Evolutionary conservation across 2,329 filamentous ascomycete genomes (phyloP), one percentile per base, ranked within the genome.

Genomic region (Nigrograna mackinnonii): DNA sequence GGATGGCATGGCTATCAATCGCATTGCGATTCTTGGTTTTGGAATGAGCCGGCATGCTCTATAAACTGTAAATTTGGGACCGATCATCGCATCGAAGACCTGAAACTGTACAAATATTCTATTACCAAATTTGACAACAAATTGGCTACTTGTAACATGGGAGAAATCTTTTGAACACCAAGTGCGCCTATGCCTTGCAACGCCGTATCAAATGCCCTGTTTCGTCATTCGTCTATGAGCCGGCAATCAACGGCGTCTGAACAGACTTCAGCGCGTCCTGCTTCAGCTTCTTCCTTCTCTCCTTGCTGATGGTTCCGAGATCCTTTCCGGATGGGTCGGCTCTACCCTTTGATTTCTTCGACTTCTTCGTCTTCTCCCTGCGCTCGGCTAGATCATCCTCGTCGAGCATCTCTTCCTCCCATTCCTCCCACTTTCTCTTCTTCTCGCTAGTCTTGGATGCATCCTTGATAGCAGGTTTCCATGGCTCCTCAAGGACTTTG

Each of bases 401-500:
- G 30, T 68, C 62, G 14, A 67, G 52, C 47, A 68, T 39, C 51
- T 67, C 64, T 22, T 66, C 58, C 35, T 67, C 65, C 65, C 64
- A 67, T 41, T 64, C 62, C 19, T 67, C 62, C 61, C 60, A 67
- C 49, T 67, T 67, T 45, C 64, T 58, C 59, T 67, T 65, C 45
- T 56, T 60, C 45, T 67, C 57, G n/a, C 52, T 55, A 20, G n/a
- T 22, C 43, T 59, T 53, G 39, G 51, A 55, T 19, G 41, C 51
- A 12, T 45, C 46, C 47, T 55, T 62, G 46, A 60, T 54, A n/a
- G 52, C 47, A 9, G 59, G 58, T 37, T 61, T 54, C 39, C 60
- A 67, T 22, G 69, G 71, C 50, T 80, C 74, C 5, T 76, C 72
- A 32, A 94, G 74, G 5, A 96, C 83, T 61, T 89, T 85, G 47